Evolutionary conservation across 768 basidiomycete genomes (phyloP), one percentile per base, ranked within the genome.

Genomic region (Suillus luteus): DNA sequence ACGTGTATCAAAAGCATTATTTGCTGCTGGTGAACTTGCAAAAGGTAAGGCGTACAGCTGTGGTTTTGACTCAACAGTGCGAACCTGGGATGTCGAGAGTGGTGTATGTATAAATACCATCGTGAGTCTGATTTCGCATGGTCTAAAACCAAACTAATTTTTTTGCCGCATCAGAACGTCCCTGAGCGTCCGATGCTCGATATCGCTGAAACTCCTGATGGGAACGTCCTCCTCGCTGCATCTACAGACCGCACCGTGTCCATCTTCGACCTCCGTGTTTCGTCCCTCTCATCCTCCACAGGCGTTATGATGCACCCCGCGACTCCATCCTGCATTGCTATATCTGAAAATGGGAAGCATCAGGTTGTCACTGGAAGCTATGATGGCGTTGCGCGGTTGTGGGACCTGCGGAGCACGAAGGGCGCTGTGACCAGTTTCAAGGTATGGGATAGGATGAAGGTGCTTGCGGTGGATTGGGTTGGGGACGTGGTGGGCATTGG

Each of bases 61-160:
- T 70, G 92, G 93, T 0, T 93, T 93, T 71, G 96, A 97, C 76
- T 96, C 95, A 35, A 93, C 93, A 0, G 86, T 98, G 6, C 82
- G 94, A 27, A 79, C 82, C 2, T 99, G 96, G 96, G 94, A 97
- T 70, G 80, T 90, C 3, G 90, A 93, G 68, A 83, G 80, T 44
- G 93, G 91, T 2, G 76, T 93, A 6, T 94, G 90, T 64, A 79
- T 82, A 0, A 73, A 83, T 51, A 92, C 91, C 1, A 86, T 92
- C 52, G 91, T 93, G 67, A 64, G 88, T 79, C 44, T 11, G 12
- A 61, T 67, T 55, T 3, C 12, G 1, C 14, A 1, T 27, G 27
- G 38, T 22, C 60, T 24, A 46, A 41, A 62, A 10, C 11, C 22
- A 35, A 31, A 41, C 27, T 37, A 19, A 61, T 31, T n/a, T n/a